Percentiles rank a stretch among this genome's conserved stretches.
These are phyloP conservation scores for Komagataella ulmi DNA, from an alignment of 805 yeast species.

Conservation along the genomic window DNA sequence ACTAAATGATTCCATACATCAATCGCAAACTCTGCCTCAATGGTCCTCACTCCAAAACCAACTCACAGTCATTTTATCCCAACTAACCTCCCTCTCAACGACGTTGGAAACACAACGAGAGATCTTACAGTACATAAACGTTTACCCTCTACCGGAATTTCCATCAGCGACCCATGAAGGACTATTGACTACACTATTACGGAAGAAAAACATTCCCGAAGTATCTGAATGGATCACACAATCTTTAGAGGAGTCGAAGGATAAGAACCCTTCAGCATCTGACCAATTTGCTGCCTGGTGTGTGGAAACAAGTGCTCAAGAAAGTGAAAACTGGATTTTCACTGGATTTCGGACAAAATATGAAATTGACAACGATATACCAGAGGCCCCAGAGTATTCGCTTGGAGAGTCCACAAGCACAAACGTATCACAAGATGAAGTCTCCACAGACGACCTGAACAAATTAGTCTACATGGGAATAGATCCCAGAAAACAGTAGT, in stretches of 20 bases:
- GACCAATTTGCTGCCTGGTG: constrained; percentile 69
- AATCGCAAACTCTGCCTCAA: constrained; percentile 24
- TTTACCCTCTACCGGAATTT: constrained; percentile 72
- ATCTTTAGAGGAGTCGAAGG: constrained; percentile 9
- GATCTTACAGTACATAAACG: constrained; percentile 51
- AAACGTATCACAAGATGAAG: neutral
- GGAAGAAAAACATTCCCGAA: constrained; percentile 85
- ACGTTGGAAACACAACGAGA: constrained; percentile 52
- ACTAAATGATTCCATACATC: constrained; percentile 38
- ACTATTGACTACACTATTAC: constrained; percentile 65
- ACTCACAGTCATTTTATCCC: constrained; percentile 71
- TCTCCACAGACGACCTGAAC: neutral
- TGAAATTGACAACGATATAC: constrained; percentile 23
- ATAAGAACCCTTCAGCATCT: constrained; percentile 20
- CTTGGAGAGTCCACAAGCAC: neutral
- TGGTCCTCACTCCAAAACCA: constrained; percentile 72
- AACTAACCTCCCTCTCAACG: constrained; percentile 62
- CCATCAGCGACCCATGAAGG: constrained; percentile 81
- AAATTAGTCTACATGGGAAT: neutral
- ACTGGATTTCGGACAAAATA: constrained; percentile 44
- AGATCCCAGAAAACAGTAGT: neutral
- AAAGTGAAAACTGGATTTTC: constrained; percentile 44
- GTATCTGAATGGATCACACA: constrained; percentile 72
- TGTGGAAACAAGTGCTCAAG: constrained; percentile 33
- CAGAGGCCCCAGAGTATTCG: constrained; percentile 6